Evolutionary conservation across 768 basidiomycete genomes (phyloP).

Genomic region (Hericium coralloides): DNA sequence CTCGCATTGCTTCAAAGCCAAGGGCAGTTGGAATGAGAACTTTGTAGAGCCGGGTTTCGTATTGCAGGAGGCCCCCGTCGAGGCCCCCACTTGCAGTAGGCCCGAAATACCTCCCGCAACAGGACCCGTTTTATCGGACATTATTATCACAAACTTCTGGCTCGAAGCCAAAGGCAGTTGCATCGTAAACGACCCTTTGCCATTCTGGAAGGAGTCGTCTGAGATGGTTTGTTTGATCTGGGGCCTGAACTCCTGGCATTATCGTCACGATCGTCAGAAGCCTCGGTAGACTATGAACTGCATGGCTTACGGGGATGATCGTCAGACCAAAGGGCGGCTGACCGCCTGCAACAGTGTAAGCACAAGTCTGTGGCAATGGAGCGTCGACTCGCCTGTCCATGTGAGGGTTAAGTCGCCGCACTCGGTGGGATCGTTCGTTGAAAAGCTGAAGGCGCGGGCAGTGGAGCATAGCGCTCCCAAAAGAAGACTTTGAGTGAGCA

Average conservation of each 20-base stretch:
- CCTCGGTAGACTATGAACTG: not conserved
- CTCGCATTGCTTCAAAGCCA: slow-evolving; percentile 55
- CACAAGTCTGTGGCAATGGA: not conserved
- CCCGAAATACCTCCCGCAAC: slow-evolving; percentile 51
- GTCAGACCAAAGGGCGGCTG: slow-evolving; percentile 5
- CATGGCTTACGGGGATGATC: slow-evolving; percentile 4
- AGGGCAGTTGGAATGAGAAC: slow-evolving; percentile 43
- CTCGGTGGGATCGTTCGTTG: slow-evolving; percentile 33
- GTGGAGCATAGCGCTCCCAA: not conserved
- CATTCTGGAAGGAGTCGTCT: slow-evolving; percentile 40
- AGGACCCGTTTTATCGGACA: slow-evolving; percentile 69
- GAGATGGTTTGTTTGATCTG: slow-evolving; percentile 50
- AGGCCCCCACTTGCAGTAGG: slow-evolving; percentile 37
- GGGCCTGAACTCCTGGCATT: slow-evolving; percentile 39
- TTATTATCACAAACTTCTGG: slow-evolving; percentile 41
- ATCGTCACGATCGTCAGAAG: not conserved
- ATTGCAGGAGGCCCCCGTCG: slow-evolving; percentile 37
- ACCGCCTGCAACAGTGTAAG: slow-evolving; percentile 4
- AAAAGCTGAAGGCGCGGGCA: slow-evolving; percentile 35
- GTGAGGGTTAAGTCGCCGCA: slow-evolving; percentile 54
- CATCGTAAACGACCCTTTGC: slow-evolving; percentile 41
- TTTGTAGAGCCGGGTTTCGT: slow-evolving; percentile 29
- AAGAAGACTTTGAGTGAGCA: not conserved
- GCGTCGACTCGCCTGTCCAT: slow-evolving; percentile 45
- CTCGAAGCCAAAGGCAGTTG: slow-evolving; percentile 33